Conservation (phyloP, 192 early-diverging fungal genomes). For the Physocladia obscura region DNA sequence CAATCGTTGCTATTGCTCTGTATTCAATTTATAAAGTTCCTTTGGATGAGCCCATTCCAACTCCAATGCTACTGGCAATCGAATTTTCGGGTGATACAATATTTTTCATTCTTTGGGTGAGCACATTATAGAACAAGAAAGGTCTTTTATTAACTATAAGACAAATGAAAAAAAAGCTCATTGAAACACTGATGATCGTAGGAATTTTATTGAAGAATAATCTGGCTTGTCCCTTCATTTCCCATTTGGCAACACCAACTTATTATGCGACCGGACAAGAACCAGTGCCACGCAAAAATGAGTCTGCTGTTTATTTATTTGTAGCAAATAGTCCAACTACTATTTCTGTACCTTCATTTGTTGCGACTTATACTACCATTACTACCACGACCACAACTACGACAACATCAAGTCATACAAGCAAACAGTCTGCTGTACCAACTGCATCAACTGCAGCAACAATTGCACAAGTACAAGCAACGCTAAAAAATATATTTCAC, state of each 20-base stretch:
- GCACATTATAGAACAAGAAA: neutral
- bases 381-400: neutral
- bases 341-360: neutral
- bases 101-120: neutral
- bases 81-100: constrained; percentile 6
- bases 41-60: constrained; percentile 4
- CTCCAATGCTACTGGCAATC: neutral
- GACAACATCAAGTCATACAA: neutral
- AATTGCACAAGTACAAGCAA: neutral
- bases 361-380: neutral
- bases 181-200: neutral
- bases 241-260: neutral
- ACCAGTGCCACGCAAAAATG: neutral
- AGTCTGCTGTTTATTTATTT: neutral
- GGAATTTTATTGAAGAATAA: neutral
- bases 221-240: constrained; percentile 11
- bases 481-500: neutral
- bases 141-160: too few species aligned
- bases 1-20: neutral
- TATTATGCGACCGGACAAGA: neutral
- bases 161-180: neutral
- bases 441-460: neutral
- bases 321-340: neutral
- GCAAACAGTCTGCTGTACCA: neutral
- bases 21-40: neutral